Evolutionary conservation across 2,329 filamentous ascomycete species (phyloP), one percentile per base, ranked within the genome.

Genomic region (Penicillium sp.): DNA sequence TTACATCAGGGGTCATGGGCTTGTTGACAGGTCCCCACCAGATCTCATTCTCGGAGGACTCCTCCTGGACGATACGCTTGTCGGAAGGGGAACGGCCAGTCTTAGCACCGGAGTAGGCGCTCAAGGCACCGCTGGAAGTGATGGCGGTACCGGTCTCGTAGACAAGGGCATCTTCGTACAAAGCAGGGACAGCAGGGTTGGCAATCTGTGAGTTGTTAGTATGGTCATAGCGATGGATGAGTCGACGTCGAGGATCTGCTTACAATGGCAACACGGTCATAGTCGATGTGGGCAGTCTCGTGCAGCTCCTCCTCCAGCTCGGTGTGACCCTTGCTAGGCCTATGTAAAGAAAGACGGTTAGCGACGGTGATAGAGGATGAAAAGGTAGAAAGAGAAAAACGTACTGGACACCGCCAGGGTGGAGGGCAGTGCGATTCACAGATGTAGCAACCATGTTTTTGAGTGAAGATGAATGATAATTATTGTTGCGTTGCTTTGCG

Each of bases 11-110:
- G 67, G 87, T 88, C 95, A 99, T 99, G 75, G 93, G 91, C 87
- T 98, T 98, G 85, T 99, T 99, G 68, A 99, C 95, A 55, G 95
- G 93, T 72, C 95, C 95, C 95, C 95, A 98, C 95, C 95, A 99
- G 72, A 99, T 85, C 61, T 99, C 87, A 56, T 95, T 88, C 77
- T 96, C 88, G 64, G 95, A 98, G 62, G 87, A 83, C 59, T 88
- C 82, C 78, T 99, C 95, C 81, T 96, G 87, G 74, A 99, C 95
- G 74, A 99, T 91, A 77, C 95, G 89, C 88, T 99, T 99, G 81
- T 99, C 95, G 55, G 91, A 88, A 25, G 95, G 95, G 61, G 95
- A 99, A 66, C 95, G 92, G 62, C 95, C 95, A 61, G 95, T 99
- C 87, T 99, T 99, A 71, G 92, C 91, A 71, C 95, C 95, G 47